Evolutionary conservation across 1,284 basidiomycete genomes (phyloP).

Genomic region (Boletus semigastroideus): DNA sequence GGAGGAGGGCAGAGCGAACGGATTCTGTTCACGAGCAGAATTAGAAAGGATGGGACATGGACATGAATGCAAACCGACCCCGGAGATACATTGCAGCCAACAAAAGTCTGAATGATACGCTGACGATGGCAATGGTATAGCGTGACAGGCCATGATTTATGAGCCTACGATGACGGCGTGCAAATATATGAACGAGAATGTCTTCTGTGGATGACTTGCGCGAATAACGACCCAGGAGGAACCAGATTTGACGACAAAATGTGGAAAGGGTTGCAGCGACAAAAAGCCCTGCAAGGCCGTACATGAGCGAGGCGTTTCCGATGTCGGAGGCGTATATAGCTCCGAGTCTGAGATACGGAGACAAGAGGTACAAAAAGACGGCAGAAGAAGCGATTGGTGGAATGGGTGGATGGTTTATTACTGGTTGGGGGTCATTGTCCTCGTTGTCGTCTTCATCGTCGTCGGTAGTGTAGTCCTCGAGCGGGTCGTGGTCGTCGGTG

Average conservation of each 20-base stretch:
- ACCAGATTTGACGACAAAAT: constrained; percentile 68
- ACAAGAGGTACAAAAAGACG: constrained; percentile 67
- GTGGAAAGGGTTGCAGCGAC: constrained; percentile 56
- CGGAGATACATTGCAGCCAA: constrained; percentile 62
- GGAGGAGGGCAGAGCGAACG: constrained; percentile 47
- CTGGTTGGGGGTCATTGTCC: constrained; percentile 35
- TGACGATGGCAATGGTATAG: constrained; percentile 40
- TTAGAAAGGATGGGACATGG: constrained; percentile 2
- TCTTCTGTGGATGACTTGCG: constrained; percentile 63
- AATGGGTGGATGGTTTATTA: constrained; percentile 44
- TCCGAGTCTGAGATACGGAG: constrained; percentile 68
- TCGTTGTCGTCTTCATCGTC: constrained; percentile 44
- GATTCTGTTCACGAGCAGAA: constrained; percentile 41
- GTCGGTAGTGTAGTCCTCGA: constrained; percentile 54
- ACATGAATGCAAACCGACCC: constrained; percentile 42
- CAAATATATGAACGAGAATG: constrained; percentile 59
- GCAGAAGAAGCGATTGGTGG: constrained; percentile 54
- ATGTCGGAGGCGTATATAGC: constrained; percentile 55
- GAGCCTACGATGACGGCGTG: constrained; percentile 52
- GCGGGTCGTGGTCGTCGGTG: constrained; percentile 41
- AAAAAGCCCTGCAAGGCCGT: constrained; percentile 50
- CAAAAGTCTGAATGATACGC: constrained; percentile 46
- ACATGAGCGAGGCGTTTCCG: constrained; percentile 45
- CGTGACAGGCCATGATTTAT: constrained; percentile 42
- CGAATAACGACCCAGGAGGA: constrained; percentile 68